Evolutionary conservation across 2,329 filamentous ascomycete species (phyloP).

Genomic region (Trichoderma sp.): DNA sequence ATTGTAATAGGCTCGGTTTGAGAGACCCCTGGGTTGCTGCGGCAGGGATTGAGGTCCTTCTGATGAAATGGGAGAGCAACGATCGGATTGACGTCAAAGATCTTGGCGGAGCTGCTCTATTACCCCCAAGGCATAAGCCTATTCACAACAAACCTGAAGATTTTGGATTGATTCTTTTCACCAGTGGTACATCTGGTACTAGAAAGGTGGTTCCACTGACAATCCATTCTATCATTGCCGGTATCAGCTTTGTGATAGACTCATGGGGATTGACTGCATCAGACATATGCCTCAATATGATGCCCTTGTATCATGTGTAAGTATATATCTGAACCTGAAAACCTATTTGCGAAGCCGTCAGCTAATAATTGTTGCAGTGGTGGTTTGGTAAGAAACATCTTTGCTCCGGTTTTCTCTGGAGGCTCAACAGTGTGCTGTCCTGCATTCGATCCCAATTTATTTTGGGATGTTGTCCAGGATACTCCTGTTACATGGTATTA

Average conservation of each 20-base stretch:
- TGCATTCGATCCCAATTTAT: slow-evolving; percentile 52
- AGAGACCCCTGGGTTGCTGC: slow-evolving; percentile 29
- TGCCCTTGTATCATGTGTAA: slow-evolving; percentile 57
- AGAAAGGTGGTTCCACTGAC: slow-evolving; percentile 57
- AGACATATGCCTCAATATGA: slow-evolving; percentile 57
- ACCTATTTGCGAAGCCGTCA: not conserved
- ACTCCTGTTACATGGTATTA: slow-evolving; percentile 55
- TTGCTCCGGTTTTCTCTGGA: slow-evolving; percentile 52
- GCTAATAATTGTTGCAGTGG: slow-evolving; percentile 36
- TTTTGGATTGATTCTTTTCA: slow-evolving; percentile 52
- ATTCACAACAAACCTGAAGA: slow-evolving; percentile 44
- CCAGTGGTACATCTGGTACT: slow-evolving; percentile 56
- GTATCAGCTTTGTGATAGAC: slow-evolving; percentile 51
- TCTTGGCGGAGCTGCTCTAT: slow-evolving; percentile 20
- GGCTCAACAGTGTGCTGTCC: slow-evolving; percentile 54
- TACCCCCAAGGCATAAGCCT: slow-evolving; percentile 3
- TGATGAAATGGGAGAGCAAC: slow-evolving; percentile 37
- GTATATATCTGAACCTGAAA: slow-evolving; percentile 27
- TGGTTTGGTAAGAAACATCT: slow-evolving; percentile 53
- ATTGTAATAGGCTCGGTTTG: slow-evolving; percentile 41
- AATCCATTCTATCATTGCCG: slow-evolving; percentile 48
- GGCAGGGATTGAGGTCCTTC: slow-evolving; percentile 38
- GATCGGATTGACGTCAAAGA: slow-evolving; percentile 36
- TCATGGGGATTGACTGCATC: slow-evolving; percentile 48
- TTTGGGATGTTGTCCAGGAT: slow-evolving; percentile 53